Percentiles rank a stretch among this genome's conserved stretches.
Conservation (phyloP, 768 basidiomycete species). For the Crucibulum laeve region DNA sequence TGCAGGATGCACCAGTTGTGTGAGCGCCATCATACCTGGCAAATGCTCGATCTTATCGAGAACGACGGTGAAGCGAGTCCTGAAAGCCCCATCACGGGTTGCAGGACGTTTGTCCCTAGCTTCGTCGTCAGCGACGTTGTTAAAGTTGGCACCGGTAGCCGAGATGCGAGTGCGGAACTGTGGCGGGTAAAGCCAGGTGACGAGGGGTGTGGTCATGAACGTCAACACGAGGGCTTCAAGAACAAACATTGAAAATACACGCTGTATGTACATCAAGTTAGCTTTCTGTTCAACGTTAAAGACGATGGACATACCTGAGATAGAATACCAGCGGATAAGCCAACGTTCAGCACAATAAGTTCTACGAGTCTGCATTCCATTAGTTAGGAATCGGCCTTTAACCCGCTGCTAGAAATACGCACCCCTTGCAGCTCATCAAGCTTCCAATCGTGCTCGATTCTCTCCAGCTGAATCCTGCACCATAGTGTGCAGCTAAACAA, state of each 20-base stretch:
- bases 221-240: constrained; percentile 80
- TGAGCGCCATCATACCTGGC: constrained; percentile 84
- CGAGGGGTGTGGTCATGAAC: constrained; percentile 81
- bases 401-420: too few species aligned
- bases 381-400: background rate
- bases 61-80: constrained; percentile 74
- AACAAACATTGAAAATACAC: constrained; percentile 95
- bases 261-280: constrained; percentile 18
- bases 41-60: constrained; percentile 89
- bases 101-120: constrained; percentile 8
- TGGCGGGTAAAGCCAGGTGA: constrained; percentile 63
- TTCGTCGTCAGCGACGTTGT: constrained; percentile 37
- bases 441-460: constrained; percentile 84
- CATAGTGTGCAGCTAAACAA: constrained; percentile 55
- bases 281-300: background rate
- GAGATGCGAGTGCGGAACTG: constrained; percentile 47
- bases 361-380: constrained; percentile 66
- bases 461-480: constrained; percentile 74
- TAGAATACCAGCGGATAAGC: constrained; percentile 76
- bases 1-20: constrained; percentile 67
- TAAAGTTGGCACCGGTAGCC: constrained; percentile 42
- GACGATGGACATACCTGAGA: constrained; percentile 33
- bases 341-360: constrained; percentile 94
- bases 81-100: constrained; percentile 24
- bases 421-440: constrained; percentile 96